Evolutionary conservation across 1,284 basidiomycete species (phyloP), one percentile per base, ranked within the genome.

Genomic region (Paramarasmius palmivorus): DNA sequence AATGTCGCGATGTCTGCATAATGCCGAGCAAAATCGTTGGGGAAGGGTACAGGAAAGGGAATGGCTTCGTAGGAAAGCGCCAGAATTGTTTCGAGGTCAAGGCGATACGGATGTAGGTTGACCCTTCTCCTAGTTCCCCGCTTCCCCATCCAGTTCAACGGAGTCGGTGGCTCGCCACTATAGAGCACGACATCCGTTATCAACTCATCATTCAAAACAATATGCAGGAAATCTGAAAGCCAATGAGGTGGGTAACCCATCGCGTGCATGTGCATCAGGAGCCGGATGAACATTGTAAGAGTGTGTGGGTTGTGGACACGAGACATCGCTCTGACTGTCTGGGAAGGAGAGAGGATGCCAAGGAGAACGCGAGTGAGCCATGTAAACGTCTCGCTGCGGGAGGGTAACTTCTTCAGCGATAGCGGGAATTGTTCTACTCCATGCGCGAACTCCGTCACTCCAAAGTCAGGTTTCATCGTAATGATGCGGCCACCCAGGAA

Each of bases 361-460:
- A 76, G 65, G 48, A 73, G 63, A 37, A 71, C 60, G 49, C 68
- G 63, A n/a, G 68, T 67, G 52, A 77, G 68, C 74, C 74, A 77
- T 19, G 65, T 62, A 15, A 54, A 61, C 39, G 70, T 62, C 52
- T 72, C 65, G 39, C 62, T 62, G 51, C 67, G 66, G 9, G 68
- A 67, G 0, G 68, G 68, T 3, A 74, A 64, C 19, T 63, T 54
- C 2, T 59, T 49, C 15, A 71, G 57, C 0, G 67, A 65, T 2
- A 71, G 57, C 0, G 67, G 66, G 3, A 61, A 60, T 0, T 68
- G 68, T 37, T 64, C 57, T 0, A 59, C 12, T 3, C 55, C 45
- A 9, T 55, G 29, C 0, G 54, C 57, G 9, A 65, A 50, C 15
- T 50, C 46, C 20, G 63, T 36, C 8, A 59, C 38, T 2, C 56